These are phyloP conservation scores for Helicostylum pulchrum DNA, from an alignment of 192 early-diverging fungal genomes.

Conservation along the genomic window DNA sequence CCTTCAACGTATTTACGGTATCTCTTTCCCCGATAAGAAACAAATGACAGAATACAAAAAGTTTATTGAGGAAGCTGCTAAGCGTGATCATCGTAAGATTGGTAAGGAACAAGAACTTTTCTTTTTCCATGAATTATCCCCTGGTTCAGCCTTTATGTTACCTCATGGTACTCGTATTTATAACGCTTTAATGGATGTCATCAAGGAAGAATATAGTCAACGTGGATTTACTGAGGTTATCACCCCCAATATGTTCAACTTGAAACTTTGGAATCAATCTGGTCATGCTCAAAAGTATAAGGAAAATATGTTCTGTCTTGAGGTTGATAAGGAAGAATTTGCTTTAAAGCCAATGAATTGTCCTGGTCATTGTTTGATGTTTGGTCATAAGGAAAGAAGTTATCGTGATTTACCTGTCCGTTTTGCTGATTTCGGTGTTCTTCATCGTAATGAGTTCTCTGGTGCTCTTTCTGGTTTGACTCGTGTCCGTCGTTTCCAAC, in stretches of 20 bases:
- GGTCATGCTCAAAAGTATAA: constrained; percentile 97
- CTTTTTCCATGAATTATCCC: constrained; percentile 95
- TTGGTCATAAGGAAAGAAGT: constrained; percentile 86
- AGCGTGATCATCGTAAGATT: constrained; percentile 96
- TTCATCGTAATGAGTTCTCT: constrained; percentile 92
- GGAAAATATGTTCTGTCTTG: constrained; percentile 95
- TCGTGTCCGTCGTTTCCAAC: constrained; percentile 97
- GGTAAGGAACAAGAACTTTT: constrained; percentile 97
- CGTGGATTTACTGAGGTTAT: constrained; percentile 97
- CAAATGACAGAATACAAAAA: constrained; percentile 93
- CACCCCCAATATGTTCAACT: constrained; percentile 98
- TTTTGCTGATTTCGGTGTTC: constrained; percentile 96
- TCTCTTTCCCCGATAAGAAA: constrained; percentile 99
- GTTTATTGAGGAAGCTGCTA: constrained; percentile 94
- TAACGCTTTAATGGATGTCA: constrained; percentile 90
- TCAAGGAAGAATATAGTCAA: constrained; percentile 84
- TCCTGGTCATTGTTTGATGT: constrained; percentile 98
- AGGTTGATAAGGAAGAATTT: constrained; percentile 96
- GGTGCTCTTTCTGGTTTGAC: constrained; percentile 94
- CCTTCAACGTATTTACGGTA: constrained; percentile 97
- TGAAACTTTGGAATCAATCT: constrained; percentile 93
- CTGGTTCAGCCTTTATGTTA: constrained; percentile 91
- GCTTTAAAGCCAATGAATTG: constrained; percentile 99
- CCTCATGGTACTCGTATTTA: constrained; percentile 97
- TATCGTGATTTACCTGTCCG: constrained; percentile 96